These are phyloP conservation scores for Starmerella ratchasimensis DNA, from an alignment of 805 yeast genomes.

Conservation along the genomic window DNA sequence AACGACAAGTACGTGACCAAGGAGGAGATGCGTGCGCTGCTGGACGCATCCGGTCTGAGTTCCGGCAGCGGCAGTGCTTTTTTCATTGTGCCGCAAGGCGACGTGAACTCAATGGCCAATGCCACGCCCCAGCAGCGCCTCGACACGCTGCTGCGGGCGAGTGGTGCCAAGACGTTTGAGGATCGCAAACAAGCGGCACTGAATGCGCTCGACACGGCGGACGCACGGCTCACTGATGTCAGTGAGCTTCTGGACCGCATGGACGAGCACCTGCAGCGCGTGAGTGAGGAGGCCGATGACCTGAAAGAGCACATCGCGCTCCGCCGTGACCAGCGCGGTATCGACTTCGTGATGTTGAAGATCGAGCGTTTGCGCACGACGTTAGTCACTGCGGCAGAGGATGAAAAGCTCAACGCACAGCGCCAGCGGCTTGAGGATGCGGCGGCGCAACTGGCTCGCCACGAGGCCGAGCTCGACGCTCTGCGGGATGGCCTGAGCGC, in stretches of 20 bases:
- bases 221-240: conserved; percentile 54
- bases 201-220: conserved; percentile 61
- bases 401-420: conserved; percentile 5
- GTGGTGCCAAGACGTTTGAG: conserved; percentile 90
- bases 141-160: conserved; percentile 70
- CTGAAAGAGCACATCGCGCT: conserved; percentile 53
- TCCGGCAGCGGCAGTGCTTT: conserved; percentile 80
- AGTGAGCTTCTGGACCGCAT: conserved; percentile 59
- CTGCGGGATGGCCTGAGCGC: conserved; percentile 8
- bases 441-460: conserved; percentile 3
- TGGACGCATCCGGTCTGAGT: conserved; percentile 84
- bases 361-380: conserved; percentile 35
- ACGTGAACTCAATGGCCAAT: conserved; percentile 74
- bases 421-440: conserved; percentile 4
- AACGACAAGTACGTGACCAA: conserved; percentile 69
- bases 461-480: conserved; percentile 1
- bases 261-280: conserved; percentile 57
- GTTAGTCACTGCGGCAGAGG: conserved; percentile 2
- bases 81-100: conserved; percentile 94
- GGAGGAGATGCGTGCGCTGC: conserved; percentile 62
- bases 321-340: conserved; percentile 53
- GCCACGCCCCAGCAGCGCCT: conserved; percentile 78
- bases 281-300: conserved; percentile 68
- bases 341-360: conserved; percentile 63
- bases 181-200: conserved; percentile 60